Percentiles rank a stretch among this genome's conserved stretches.
These are phyloP conservation scores for Mortierella sp. DNA, from an alignment of 371 early-diverging fungal species.

Conservation along the genomic window DNA sequence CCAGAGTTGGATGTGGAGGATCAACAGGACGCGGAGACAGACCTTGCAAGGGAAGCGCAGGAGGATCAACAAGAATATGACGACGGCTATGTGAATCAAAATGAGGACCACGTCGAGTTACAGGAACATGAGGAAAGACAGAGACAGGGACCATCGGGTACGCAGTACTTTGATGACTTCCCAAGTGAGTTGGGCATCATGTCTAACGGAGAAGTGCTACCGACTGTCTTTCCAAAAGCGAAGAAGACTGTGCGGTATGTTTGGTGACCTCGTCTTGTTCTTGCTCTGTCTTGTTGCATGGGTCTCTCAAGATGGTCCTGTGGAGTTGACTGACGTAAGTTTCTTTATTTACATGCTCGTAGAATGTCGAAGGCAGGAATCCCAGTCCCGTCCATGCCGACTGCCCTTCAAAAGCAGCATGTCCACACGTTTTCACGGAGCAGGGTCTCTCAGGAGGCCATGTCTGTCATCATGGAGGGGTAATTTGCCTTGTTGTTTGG, in stretches of 20 bases:
- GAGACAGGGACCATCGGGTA: conserved; percentile 7
- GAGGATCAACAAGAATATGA: conserved; percentile 14
- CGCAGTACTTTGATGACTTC: conserved; percentile 43
- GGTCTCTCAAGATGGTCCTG: too few relatives aligned
- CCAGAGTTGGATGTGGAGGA: neutral
- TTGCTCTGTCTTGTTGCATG: too few relatives aligned
- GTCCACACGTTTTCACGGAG: conserved; percentile 38
- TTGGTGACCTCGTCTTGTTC: neutral
- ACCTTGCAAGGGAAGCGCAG: neutral
- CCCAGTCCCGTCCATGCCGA: conserved; percentile 34
- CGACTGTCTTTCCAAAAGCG: conserved; percentile 12
- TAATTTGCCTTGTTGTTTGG: conserved; percentile 1
- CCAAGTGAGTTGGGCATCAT: conserved; percentile 51
- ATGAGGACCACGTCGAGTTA: conserved; percentile 39
- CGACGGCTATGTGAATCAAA: conserved; percentile 34
- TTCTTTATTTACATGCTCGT: neutral
- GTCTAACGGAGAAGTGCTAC: conserved; percentile 44
- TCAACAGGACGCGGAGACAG: neutral
- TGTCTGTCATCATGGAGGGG: conserved; percentile 51
- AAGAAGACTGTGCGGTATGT: conserved; percentile 29
- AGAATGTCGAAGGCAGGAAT: conserved; percentile 27
- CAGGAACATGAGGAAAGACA: conserved; percentile 35
- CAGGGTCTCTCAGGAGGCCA: conserved; percentile 48
- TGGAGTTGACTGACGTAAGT: neutral
- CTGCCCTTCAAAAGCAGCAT: conserved; percentile 38